These are phyloP conservation scores for Zasmidium angulare DNA, from an alignment of 2,329 filamentous ascomycete species.

Conservation along the genomic window DNA sequence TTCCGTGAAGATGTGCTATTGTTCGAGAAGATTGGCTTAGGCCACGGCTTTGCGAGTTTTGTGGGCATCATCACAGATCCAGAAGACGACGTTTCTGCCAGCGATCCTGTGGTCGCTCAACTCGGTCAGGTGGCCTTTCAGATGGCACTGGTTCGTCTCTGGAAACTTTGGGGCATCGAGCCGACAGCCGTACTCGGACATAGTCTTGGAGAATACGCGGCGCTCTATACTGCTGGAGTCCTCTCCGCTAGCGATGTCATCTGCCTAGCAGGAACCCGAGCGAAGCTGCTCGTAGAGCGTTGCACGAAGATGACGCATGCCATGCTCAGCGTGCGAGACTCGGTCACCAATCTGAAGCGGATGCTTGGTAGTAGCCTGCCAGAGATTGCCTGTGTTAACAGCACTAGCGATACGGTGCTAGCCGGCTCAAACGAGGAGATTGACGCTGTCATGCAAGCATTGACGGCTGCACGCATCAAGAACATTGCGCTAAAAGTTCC, in stretches of 20 bases:
- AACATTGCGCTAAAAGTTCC: conserved; percentile 24
- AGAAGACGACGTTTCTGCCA: background rate
- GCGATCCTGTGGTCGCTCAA: conserved; percentile 33
- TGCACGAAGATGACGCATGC: conserved; percentile 24
- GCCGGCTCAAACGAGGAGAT: conserved; percentile 8
- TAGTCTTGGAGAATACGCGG: conserved; percentile 43
- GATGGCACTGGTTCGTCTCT: conserved; percentile 40
- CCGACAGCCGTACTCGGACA: conserved; percentile 33
- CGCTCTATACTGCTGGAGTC: conserved; percentile 37
- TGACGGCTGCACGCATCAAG: conserved; percentile 9
- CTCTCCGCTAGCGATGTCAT: conserved; percentile 35
- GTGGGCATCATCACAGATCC: conserved; percentile 9
- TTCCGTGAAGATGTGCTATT: conserved; percentile 2
- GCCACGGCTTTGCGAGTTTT: conserved; percentile 34
- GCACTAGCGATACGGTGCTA: conserved; percentile 24
- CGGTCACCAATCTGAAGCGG: background rate
- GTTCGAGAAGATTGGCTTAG: conserved; percentile 25
- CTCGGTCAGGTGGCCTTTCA: conserved; percentile 42
- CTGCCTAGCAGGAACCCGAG: conserved; percentile 38
- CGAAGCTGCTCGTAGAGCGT: conserved; percentile 31
- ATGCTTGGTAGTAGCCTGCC: background rate
- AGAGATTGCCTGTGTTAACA: conserved; percentile 30
- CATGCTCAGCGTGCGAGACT: conserved; percentile 26
- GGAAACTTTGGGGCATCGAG: conserved; percentile 29
- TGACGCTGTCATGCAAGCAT: background rate